These are phyloP conservation scores for Crithidia sp. DNA, from an alignment of 208 protist species.

Conservation along the genomic window DNA sequence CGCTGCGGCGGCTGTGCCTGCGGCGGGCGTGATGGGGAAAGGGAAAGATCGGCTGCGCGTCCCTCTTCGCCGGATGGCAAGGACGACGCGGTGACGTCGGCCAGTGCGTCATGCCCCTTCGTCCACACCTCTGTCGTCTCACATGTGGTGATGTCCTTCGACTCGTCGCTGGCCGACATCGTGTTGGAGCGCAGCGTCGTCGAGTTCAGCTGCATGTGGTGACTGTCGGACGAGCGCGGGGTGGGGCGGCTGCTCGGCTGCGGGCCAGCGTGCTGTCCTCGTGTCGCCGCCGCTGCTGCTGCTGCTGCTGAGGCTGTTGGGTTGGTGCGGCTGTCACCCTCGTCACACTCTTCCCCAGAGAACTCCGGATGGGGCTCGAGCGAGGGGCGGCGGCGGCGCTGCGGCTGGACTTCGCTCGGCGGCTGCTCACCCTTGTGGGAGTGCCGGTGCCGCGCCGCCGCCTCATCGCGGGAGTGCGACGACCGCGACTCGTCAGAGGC, in stretches of 20 bases:
- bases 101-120: too few relatives aligned
- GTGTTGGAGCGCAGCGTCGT: background rate
- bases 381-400: too few relatives aligned
- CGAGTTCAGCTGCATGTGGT: background rate
- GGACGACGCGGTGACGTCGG: too few relatives aligned
- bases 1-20: background rate
- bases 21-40: background rate
- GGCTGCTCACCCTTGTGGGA: too few relatives aligned
- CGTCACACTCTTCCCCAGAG: background rate
- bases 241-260: background rate
- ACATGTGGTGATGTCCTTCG: background rate
- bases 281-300: background rate
- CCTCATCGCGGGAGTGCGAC: background rate
- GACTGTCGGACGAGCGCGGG: background rate
- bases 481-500: slow-evolving; percentile 1
- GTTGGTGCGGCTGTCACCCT: background rate
- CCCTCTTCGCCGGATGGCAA: too few relatives aligned
- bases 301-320: background rate
- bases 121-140: too few relatives aligned
- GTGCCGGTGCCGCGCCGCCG: background rate
- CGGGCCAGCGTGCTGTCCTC: background rate
- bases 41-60: too few relatives aligned
- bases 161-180: background rate
- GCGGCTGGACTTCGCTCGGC: too few relatives aligned
- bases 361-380: too few relatives aligned